Evolutionary conservation across 2,329 filamentous ascomycete genomes (phyloP), one percentile per base, ranked within the genome.

Genomic region (Capronia epimyces): DNA sequence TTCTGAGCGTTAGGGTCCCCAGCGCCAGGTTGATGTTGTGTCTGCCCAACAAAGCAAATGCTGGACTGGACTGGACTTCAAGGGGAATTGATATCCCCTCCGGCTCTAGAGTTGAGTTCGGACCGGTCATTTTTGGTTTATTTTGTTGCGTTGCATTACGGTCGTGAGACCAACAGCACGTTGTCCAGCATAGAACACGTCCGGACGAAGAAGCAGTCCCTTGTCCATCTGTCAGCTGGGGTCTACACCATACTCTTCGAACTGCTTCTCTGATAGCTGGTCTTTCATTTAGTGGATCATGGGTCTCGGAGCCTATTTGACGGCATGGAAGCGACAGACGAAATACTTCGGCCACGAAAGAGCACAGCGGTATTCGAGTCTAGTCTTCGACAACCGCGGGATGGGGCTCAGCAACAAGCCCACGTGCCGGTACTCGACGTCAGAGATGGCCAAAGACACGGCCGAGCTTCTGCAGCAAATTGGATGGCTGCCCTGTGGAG

Each of bases 371-470:
- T 94, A 89, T 71, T 84, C 85, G 0, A 83, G 83, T 49, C 77
- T 95, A 5, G 70, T 93, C 49, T 74, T 89, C 58, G 89, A 95
- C 72, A 95, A 95, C 70, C 81, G 89, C 60, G 89, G 89, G 56
- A 85, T 94, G 64, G 89, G 89, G 50, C 78, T 78, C 55, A 89
- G 84, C 43, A 86, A 87, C 70, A 89, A 86, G 67, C 89, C 89
- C 0, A 65, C 86, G 18, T 74, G 78, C 62, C 80, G 87, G 36
- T 95, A 95, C 73, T 85, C 85, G 24, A 93, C 89, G 2, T 83
- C 79, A 32, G 85, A 87, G 61, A 94, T 95, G 89, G 89, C 89
- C 18, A 79, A 75, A 53, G 89, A 95, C 69, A 68, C 80, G 20
- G 64, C 90, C 57, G 87, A 93, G 62, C 71, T 93, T 15, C 62